Conservation (phyloP, 2,329 filamentous ascomycete genomes). For the Ophiostoma perfectum region DNA sequence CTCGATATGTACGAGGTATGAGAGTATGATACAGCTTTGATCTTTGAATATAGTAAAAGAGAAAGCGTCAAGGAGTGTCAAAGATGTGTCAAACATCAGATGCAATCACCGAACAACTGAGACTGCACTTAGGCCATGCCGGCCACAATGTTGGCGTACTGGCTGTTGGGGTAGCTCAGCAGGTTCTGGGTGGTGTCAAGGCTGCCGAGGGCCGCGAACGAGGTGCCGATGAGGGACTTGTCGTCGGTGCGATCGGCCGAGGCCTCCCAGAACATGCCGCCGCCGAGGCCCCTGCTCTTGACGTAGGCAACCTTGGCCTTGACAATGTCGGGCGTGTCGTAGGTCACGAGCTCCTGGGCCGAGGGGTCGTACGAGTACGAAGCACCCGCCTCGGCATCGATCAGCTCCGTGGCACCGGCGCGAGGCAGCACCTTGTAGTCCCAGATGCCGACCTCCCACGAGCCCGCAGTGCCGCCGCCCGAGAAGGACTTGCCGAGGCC, state of each 20-base stretch:
- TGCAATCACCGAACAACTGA: no score
- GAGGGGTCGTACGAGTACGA: conserved; percentile 64
- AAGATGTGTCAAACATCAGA: conserved; percentile 5
- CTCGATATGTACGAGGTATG: not conserved
- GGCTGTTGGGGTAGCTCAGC: conserved; percentile 48
- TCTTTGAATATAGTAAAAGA: not conserved
- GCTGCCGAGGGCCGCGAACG: conserved; percentile 39
- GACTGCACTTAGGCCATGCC: conserved; percentile 27
- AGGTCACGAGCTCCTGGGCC: conserved; percentile 62
- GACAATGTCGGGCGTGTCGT: conserved; percentile 59
- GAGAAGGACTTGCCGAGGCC: conserved; percentile 60
- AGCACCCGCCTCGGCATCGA: conserved; percentile 55
- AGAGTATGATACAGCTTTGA: no score
- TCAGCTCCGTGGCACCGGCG: conserved; percentile 50
- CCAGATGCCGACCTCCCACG: conserved; percentile 70
- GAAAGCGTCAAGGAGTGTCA: not conserved
- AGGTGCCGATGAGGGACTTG: conserved; percentile 55
- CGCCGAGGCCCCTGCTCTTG: conserved; percentile 57
- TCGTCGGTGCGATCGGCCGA: conserved; percentile 58
- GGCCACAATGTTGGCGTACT: conserved; percentile 50
- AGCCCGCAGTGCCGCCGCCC: conserved; percentile 58
- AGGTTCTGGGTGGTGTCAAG: conserved; percentile 46
- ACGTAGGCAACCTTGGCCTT: conserved; percentile 62
- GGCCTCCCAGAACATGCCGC: conserved; percentile 83
- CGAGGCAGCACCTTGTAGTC: conserved; percentile 74